Percentiles rank a stretch among this genome's conserved stretches.
Conservation (phyloP, 768 basidiomycete species). For the Psilocybe cyanescens region DNA sequence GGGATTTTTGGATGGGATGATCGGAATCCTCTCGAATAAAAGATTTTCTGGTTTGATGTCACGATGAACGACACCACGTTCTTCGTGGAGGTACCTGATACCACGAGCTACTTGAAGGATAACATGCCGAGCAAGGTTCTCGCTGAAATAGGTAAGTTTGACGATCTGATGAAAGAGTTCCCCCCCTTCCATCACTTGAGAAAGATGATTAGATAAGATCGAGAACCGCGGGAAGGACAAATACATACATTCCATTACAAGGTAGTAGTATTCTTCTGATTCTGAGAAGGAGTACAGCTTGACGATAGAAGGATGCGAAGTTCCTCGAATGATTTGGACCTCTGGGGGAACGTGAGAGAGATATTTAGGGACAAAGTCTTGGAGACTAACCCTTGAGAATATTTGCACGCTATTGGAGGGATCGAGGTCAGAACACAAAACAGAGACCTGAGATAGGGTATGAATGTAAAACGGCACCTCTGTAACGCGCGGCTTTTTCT, state of each 20-base stretch:
- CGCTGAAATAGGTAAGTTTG: slow-evolving; percentile 98
- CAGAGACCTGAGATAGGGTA: slow-evolving; percentile 8
- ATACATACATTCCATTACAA: slow-evolving; percentile 85
- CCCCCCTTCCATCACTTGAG: slow-evolving; percentile 92
- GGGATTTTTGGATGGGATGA: slow-evolving; percentile 81
- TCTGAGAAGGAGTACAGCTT: slow-evolving; percentile 93
- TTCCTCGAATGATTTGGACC: slow-evolving; percentile 99
- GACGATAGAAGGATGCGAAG: slow-evolving; percentile 89
- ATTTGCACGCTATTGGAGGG: slow-evolving; percentile 79
- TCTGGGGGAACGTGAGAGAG: slow-evolving; percentile 49
- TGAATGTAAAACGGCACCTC: slow-evolving; percentile 71
- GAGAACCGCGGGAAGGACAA: neutral
- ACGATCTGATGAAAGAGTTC: slow-evolving; percentile 99
- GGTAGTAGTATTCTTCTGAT: slow-evolving; percentile 90
- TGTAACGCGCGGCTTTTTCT: slow-evolving; percentile 96
- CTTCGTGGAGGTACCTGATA: slow-evolving; percentile 95
- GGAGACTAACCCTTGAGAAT: slow-evolving; percentile 82
- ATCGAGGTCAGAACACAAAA: slow-evolving; percentile 32
- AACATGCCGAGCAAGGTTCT: slow-evolving; percentile 95
- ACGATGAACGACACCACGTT: slow-evolving; percentile 96
- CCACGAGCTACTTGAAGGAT: slow-evolving; percentile 95
- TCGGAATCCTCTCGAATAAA: slow-evolving; percentile 90
- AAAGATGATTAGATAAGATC: slow-evolving; percentile 19
- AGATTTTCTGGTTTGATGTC: slow-evolving; percentile 99
- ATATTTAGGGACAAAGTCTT: neutral